These are phyloP conservation scores for Ceratocystis huliohia DNA, from an alignment of 2,329 filamentous ascomycete genomes.

Conservation along the genomic window DNA sequence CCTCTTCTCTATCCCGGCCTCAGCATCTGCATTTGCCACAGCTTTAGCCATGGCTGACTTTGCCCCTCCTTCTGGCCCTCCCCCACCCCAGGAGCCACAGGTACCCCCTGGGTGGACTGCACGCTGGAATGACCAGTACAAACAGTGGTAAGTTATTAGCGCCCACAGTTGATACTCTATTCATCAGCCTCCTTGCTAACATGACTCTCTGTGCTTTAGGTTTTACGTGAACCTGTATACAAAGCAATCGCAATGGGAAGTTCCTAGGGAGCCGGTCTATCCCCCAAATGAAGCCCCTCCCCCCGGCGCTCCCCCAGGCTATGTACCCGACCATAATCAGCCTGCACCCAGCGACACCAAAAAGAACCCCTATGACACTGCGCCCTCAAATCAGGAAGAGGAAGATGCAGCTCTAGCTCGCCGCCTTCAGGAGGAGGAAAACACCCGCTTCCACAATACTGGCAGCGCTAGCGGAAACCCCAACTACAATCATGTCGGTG, in stretches of 20 bases:
- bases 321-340: constrained; percentile 35
- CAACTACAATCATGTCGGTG: constrained; percentile 7
- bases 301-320: constrained; percentile 55
- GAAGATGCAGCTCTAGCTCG: constrained; percentile 69
- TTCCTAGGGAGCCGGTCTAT: constrained; percentile 56
- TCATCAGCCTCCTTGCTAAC: constrained; percentile 6
- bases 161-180: constrained; percentile 18
- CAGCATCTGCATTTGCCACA: not conserved
- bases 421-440: constrained; percentile 71
- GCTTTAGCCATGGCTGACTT: constrained; percentile 39
- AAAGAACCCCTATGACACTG: constrained; percentile 52
- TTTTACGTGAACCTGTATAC: constrained; percentile 87
- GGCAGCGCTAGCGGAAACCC: constrained; percentile 23
- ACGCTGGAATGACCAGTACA: constrained; percentile 77
- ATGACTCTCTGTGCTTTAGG: constrained; percentile 33
- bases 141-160: constrained; percentile 51
- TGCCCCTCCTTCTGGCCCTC: constrained; percentile 37
- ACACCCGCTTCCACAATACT: constrained; percentile 40
- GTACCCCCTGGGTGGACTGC: constrained; percentile 60
- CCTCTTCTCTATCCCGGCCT: too few relatives aligned
- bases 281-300: constrained; percentile 32
- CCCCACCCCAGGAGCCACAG: constrained; percentile 52
- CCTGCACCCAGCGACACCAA: constrained; percentile 43
- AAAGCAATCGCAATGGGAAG: constrained; percentile 84
- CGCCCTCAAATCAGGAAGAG: constrained; percentile 34